Conservation (phyloP, 768 basidiomycete genomes). For the Myochromella boudieri region DNA sequence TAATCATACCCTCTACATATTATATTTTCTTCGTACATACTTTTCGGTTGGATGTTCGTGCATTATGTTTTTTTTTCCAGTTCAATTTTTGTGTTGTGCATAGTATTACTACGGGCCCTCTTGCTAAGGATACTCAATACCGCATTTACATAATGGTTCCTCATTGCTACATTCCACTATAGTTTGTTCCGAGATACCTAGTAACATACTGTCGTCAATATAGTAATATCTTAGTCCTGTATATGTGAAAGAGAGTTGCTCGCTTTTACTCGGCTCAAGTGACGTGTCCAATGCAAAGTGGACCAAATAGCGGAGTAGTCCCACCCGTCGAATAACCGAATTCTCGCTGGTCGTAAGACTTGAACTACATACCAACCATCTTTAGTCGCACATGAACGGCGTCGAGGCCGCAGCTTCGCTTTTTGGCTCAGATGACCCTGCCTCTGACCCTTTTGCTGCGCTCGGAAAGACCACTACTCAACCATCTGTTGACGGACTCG, state of each 20-base stretch:
- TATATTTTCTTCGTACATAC: slow-evolving; percentile 18
- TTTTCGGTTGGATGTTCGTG: slow-evolving; percentile 18
- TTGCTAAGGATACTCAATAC: slow-evolving; percentile 11
- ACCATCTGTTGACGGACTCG: slow-evolving; percentile 24
- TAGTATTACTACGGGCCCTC: slow-evolving; percentile 9
- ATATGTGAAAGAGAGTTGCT: too few species aligned
- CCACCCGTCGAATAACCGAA: neutral
- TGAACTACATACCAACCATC: slow-evolving; percentile 4
- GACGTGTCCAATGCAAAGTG: slow-evolving; percentile 40
- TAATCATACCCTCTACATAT: slow-evolving; percentile 13
- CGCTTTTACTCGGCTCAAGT: slow-evolving; percentile 12
- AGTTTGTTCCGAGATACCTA: neutral
- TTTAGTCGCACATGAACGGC: slow-evolving; percentile 44
- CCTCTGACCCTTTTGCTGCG: slow-evolving; percentile 63
- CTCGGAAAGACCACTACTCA: slow-evolving; percentile 37
- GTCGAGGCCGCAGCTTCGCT: slow-evolving; percentile 82
- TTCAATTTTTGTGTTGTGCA: slow-evolving; percentile 14
- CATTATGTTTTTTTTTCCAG: too few species aligned
- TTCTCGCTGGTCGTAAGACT: slow-evolving; percentile 9
- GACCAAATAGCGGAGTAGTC: slow-evolving; percentile 32
- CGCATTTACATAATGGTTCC: slow-evolving; percentile 20
- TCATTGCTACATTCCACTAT: slow-evolving; percentile 9
- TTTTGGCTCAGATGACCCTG: slow-evolving; percentile 67
- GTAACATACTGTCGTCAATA: slow-evolving; percentile 6
- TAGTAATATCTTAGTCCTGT: too few species aligned